Percentiles rank a stretch among this genome's conserved stretches.
Evolutionary conservation across 1,139 yeast species (phyloP).

Genomic region (Geotrichum reessii): DNA sequence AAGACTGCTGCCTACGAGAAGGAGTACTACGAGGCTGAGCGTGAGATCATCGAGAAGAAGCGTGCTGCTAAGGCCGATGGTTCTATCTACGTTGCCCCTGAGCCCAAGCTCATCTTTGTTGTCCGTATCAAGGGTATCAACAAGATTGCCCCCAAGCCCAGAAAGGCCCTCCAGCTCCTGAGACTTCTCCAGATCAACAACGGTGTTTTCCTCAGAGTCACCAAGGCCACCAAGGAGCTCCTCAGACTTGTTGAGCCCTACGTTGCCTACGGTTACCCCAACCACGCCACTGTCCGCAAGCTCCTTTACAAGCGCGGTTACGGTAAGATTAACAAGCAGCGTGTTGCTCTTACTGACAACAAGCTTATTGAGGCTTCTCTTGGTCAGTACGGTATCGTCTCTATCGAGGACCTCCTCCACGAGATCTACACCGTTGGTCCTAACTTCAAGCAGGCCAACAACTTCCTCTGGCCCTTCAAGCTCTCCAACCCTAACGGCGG

Average conservation of each 20-base stretch:
- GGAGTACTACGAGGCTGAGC: conserved; percentile 95
- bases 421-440: conserved; percentile 99
- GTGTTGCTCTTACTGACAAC: conserved; percentile 86
- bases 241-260: conserved; percentile 97
- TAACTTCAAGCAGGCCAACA: conserved; percentile 99
- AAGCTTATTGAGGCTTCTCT: conserved; percentile 86
- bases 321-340: conserved; percentile 99
- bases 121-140: conserved; percentile 99
- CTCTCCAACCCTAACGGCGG: conserved; percentile 99
- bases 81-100: conserved; percentile 79
- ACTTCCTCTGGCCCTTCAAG: conserved; percentile 99
- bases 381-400: conserved; percentile 95
- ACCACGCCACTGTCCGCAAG: conserved; percentile 90
- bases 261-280: conserved; percentile 99
- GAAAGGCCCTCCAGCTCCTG: conserved; percentile 97
- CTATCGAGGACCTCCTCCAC: conserved; percentile 97
- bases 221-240: conserved; percentile 97
- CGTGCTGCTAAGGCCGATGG: conserved; percentile 96
- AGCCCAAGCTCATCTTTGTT: conserved; percentile 93
- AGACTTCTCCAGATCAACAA: conserved; percentile 97
- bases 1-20: conserved; percentile 98
- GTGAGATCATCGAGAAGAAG: conserved; percentile 85
- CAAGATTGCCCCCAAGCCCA: conserved; percentile 99
- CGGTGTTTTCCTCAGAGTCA: conserved; percentile 95
- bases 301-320: conserved; percentile 98